Base-by-base conservation (phyloP, 306 rosid species). In the Biancaea sappan region DNA sequence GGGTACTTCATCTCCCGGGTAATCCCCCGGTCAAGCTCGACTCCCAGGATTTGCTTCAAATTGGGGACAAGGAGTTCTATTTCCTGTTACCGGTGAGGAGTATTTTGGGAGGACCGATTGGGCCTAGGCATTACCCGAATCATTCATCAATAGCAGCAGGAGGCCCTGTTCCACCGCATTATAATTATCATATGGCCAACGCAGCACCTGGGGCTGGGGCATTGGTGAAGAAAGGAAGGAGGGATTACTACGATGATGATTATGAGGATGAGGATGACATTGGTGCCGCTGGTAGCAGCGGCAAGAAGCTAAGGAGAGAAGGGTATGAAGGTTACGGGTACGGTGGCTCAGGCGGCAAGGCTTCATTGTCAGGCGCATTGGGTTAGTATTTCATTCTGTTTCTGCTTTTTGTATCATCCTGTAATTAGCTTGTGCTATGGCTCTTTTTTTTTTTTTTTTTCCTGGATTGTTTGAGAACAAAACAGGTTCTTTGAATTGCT, bases 41-140 rank as follows among this genome's bases (percentile, higher is more conserved):
- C 44, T 92, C 98, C 14, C 99, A 95, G 65, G 99, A 95, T 74
- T 86, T 95, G 40, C 97, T 95, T 18, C 99, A 95, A 78, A 95
- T 95, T 73, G 99, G 99, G 13, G 99, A 95, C 69, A 95, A 95
- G 56, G 96, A 95, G 81, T 95, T 95, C 69, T 95, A 95, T 74
- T 95, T 95, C 66, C 69, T 95, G 13, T 57, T 95, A 4, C 99
- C 99, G 12, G 92, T 87, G 10, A 82, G 98, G 72, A 87, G 89
- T 72, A 92, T 95, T 63, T 74, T 88, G 3, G 92, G 91, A 0
- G 96, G 92, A 18, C 70, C 88, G 0, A 32, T 59, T 2, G 94
- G 82, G 14, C 71, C 95, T 1, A 85, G 95, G 46, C 90, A 88
- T 69, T 83, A 89, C 66, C 79, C 75, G 14, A 79, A 79, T n/a